Evolutionary conservation across 108 stramenopile genomes (phyloP), one percentile per base, ranked within the genome.

Genomic region (Asterionellopsis glacialis): DNA sequence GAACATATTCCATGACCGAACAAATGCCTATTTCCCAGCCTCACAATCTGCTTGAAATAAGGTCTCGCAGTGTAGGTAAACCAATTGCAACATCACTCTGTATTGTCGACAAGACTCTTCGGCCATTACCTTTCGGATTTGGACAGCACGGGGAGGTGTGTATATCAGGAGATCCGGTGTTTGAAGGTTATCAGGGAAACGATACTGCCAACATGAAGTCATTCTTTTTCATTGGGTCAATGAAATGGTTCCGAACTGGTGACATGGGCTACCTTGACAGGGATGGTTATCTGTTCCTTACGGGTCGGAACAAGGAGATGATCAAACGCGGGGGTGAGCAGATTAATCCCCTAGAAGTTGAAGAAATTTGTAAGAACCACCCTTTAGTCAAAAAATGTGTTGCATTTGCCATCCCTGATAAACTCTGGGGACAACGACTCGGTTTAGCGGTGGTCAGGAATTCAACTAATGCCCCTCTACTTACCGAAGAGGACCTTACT

Each of bases 241-340:
- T 33, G 33, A 33, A 33, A 7, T 73, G 72, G 72, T 66, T 73
- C 55, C 54, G 58, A 38, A 66, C 65, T 15, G 73, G 65, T 24
- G 66, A 74, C 42, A 28, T 67, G 41, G 80, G 84, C 13, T 66
- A 61, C 49, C 50, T 85, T n/a, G 80, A 85, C 60, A 55, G 54
- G 56, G 77, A 75, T 24, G 77, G 80, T 5, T 81, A 66, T 50
- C 52, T 85, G 15, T 63, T 60, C 40, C 63, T 85, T 52, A 69
- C 69, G 7, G 84, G 80, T 10, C 64, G 84, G 9, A 60, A 45
- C 39, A 85, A 85, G 59, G 84, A 85, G 45, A 59, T 85, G 14
- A 81, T 85, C 66, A 85, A 81, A 19, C 66, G 77, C 39, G 77
- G 80, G 24, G 84, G 84, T 18, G 84, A 85, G 56, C 65, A 68